These are phyloP conservation scores for Bocquillonia castaneifolia DNA, from an alignment of 441 rosid species.

Conservation along the genomic window DNA sequence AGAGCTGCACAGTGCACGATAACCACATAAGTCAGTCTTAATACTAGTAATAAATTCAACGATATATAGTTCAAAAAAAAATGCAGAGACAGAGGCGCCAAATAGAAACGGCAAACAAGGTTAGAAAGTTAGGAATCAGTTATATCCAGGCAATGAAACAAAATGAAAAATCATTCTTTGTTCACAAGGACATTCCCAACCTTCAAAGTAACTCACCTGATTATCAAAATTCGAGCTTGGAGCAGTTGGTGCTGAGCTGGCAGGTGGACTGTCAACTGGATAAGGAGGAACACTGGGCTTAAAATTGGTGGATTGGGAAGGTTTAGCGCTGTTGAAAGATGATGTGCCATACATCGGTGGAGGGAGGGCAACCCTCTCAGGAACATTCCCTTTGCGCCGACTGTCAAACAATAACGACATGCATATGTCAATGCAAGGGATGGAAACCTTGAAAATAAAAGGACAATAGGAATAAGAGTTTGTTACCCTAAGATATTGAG, in stretches of 20 bases:
- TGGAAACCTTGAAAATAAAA: background rate
- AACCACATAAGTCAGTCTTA: background rate
- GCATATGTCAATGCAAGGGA: background rate
- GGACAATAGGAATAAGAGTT: slow-evolving; percentile 7
- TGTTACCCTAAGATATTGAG: slow-evolving; percentile 72
- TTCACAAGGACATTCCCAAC: background rate
- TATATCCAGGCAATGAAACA: background rate
- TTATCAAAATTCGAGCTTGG: slow-evolving; percentile 37
- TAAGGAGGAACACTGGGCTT: slow-evolving; percentile 39
- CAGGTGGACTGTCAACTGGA: slow-evolving; percentile 34
- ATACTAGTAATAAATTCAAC: no score
- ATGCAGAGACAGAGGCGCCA: no score
- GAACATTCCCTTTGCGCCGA: slow-evolving; percentile 41
- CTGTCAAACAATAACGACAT: slow-evolving; percentile 25
- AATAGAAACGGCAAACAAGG: no score
- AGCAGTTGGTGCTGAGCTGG: slow-evolving; percentile 45
- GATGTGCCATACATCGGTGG: slow-evolving; percentile 58
- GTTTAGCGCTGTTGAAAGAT: slow-evolving; percentile 42
- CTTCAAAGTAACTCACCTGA: slow-evolving; percentile 43
- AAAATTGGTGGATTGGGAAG: slow-evolving; percentile 38
- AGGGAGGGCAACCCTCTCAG: slow-evolving; percentile 69
- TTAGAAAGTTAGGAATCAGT: no score
- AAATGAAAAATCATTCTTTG: background rate
- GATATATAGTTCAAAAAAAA: no score
- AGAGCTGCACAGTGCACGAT: slow-evolving; percentile 35